A percentile compares a stretch with the other conserved stretches of the same genome.
Conservation (phyloP, 805 yeast genomes). For the Metschnikowia lochheadii region DNA sequence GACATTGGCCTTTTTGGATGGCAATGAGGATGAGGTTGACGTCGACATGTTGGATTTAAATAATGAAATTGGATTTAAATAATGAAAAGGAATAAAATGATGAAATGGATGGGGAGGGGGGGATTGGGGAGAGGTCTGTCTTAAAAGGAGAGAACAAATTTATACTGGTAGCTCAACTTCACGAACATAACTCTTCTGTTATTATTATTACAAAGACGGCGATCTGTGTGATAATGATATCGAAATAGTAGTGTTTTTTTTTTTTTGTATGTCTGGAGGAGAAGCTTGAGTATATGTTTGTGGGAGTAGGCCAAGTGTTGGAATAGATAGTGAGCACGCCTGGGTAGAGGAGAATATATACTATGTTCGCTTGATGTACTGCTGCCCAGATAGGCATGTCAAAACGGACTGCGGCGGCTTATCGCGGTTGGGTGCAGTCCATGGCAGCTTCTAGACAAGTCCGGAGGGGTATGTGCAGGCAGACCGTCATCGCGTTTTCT, state of each 20-base stretch:
- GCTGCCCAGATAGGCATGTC: constrained; percentile 3
- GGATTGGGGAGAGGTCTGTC: not conserved
- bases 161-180: constrained; percentile 21
- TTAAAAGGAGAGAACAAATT: constrained; percentile 18
- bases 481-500: not conserved
- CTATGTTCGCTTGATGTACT: not conserved
- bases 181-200: constrained; percentile 19
- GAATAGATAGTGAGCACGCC: too few relatives aligned
- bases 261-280: not conserved
- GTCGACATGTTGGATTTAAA: not conserved
- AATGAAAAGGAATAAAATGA: not conserved
- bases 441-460: not conserved
- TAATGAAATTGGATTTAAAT: not conserved
- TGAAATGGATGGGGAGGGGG: too few relatives aligned
- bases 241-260: not conserved
- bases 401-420: not conserved
- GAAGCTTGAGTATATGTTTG: too few relatives aligned
- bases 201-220: constrained; percentile 5
- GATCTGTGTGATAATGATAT: constrained; percentile 1
- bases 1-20: not conserved
- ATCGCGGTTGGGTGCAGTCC: not conserved
- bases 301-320: too few relatives aligned
- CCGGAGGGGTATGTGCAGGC: not conserved
- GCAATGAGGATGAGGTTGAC: not conserved
- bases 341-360: not conserved